Evolutionary conservation across 2,329 filamentous ascomycete species (phyloP), one percentile per base, ranked within the genome.

Genomic region (Aspergillus amoenus): DNA sequence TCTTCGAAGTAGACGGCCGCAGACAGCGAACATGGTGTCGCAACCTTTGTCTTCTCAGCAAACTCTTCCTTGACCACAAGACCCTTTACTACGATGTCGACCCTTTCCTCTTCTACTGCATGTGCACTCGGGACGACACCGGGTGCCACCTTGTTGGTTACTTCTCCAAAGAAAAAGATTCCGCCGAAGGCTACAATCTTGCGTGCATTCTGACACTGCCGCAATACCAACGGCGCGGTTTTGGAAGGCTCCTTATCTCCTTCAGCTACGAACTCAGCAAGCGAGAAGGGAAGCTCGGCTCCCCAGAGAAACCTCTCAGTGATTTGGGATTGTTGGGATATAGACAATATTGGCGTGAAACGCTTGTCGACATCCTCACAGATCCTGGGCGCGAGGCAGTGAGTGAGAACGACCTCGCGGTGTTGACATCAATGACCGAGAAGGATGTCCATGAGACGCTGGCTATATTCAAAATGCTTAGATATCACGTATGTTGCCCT

Each of bases 11-110:
- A 5, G 94, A 99, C 65, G 94, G 94, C 7, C 89, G 94, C 48
- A 96, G 96, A 68, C 96, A 99, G 66, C 91, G 94, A 0, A 91
- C 96, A n/a, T 99, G 97, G 78, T 99, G 94, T 71, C 94, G 97
- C 68, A 99, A 99, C 66, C 84, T 99, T 32, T 99, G 94, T 75
- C 84, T 99, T 13, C 82, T 99, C 43, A 94, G 93, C 53, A 99
- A 99, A 76, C 82, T 99, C 21, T 99, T 99, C 73, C 82, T 99
- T n/a, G 94, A 95, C 21, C 97, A 95, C 54, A 99, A 99, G 74
- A 99, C 94, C 0, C 82, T 97, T 4, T 97, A 97, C 78, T 97
- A 97, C 76, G 93, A 97, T 68, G 93, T 97, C 2, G 93, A 97
- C 65, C 94, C 93, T 0, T 97, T 97, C 72, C 76, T 97, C 6